These are phyloP conservation scores for Nemania bipapillata DNA, from an alignment of 2,329 filamentous ascomycete genomes.

Conservation along the genomic window DNA sequence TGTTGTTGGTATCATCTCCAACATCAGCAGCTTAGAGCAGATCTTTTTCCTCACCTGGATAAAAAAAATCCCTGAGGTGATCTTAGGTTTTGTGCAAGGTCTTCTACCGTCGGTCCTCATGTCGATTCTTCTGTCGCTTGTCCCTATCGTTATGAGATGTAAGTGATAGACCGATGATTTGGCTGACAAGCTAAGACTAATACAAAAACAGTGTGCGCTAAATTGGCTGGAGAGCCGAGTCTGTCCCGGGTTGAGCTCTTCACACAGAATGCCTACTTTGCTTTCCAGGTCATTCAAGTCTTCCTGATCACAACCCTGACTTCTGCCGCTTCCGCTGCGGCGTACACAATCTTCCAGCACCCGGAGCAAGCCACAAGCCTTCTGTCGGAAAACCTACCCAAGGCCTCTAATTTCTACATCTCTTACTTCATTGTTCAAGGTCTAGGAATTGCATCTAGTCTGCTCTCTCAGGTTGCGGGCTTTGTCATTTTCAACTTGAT, in stretches of 20 bases:
- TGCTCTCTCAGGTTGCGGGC: slow-evolving; percentile 76
- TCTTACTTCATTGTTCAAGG: slow-evolving; percentile 96
- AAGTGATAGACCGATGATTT: slow-evolving; percentile 51
- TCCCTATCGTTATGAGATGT: slow-evolving; percentile 84
- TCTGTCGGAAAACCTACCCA: slow-evolving; percentile 79
- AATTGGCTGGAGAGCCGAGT: slow-evolving; percentile 81
- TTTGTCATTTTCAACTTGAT: slow-evolving; percentile 78
- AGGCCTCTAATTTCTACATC: slow-evolving; percentile 92
- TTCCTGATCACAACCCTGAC: slow-evolving; percentile 88
- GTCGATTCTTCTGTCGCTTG: slow-evolving; percentile 84
- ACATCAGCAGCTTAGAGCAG: slow-evolving; percentile 75
- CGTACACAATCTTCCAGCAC: slow-evolving; percentile 69
- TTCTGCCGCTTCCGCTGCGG: slow-evolving; percentile 79
- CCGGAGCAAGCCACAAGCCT: slow-evolving; percentile 71
- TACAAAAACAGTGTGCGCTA: slow-evolving; percentile 72
- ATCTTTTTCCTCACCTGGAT: slow-evolving; percentile 78
- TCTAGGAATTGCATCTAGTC: slow-evolving; percentile 77
- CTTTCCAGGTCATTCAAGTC: slow-evolving; percentile 89
- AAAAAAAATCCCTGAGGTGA: slow-evolving; percentile 71
- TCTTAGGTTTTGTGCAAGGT: slow-evolving; percentile 85
- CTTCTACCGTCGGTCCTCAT: slow-evolving; percentile 83
- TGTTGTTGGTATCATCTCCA: slow-evolving; percentile 85
- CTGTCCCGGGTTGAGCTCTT: slow-evolving; percentile 83
- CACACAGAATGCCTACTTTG: slow-evolving; percentile 91
- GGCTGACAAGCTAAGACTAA: slow-evolving; percentile 30